These are phyloP conservation scores for Mycena rebaudengoi DNA, from an alignment of 768 basidiomycete genomes.

Conservation along the genomic window DNA sequence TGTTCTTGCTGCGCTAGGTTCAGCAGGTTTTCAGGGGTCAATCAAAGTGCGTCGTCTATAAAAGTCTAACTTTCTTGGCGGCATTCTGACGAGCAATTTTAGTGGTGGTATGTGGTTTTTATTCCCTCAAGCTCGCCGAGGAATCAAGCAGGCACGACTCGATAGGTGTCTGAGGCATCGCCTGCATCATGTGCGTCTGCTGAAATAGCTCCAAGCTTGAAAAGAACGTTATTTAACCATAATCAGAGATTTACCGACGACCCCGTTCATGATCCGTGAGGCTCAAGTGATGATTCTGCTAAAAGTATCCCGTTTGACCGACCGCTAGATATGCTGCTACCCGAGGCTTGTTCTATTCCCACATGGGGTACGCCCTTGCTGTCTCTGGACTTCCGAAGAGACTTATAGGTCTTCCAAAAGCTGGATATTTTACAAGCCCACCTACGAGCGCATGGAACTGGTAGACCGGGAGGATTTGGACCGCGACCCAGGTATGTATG, in stretches of 20 bases:
- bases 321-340: constrained; percentile 72
- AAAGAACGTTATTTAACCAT: neutral
- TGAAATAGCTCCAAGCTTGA: neutral
- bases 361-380: constrained; percentile 59
- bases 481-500: constrained; percentile 68
- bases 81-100: neutral
- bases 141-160: neutral
- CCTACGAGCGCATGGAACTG: constrained; percentile 65
- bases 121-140: neutral
- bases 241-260: constrained; percentile 74
- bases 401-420: neutral
- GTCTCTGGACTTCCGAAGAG: neutral
- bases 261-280: constrained; percentile 71
- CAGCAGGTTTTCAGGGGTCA: constrained; percentile 81
- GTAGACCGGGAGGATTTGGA: constrained; percentile 77
- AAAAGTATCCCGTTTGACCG: neutral
- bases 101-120: constrained; percentile 63
- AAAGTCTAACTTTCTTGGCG: constrained; percentile 6
- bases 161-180: constrained; percentile 75
- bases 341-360: constrained; percentile 75
- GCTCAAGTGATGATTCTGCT: neutral
- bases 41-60: constrained; percentile 61
- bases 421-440: constrained; percentile 86
- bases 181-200: constrained; percentile 69
- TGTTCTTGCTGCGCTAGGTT: constrained; percentile 70